Conservation (phyloP, 2,329 filamentous ascomycete species). For the Stachybotrys elegans region DNA sequence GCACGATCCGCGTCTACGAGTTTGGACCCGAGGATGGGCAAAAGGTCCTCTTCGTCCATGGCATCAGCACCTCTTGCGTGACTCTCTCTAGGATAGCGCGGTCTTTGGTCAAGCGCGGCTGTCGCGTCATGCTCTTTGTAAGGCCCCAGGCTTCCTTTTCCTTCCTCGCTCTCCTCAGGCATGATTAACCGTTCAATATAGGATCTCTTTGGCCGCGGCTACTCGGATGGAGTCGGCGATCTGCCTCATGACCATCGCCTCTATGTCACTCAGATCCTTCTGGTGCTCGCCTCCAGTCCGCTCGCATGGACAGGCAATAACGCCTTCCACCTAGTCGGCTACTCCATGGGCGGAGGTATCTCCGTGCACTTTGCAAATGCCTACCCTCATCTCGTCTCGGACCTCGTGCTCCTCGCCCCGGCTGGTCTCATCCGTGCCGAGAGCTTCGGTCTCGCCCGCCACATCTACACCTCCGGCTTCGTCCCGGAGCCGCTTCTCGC, state of each 20-base stretch:
- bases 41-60: conserved; percentile 75
- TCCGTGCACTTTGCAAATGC: conserved; percentile 67
- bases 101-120: conserved; percentile 62
- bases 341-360: conserved; percentile 78
- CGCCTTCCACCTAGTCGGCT: conserved; percentile 67
- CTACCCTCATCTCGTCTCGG: conserved; percentile 65
- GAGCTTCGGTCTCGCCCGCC: conserved; percentile 45
- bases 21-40: conserved; percentile 70
- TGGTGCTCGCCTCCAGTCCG: conserved; percentile 64
- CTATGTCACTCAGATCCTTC: conserved; percentile 67
- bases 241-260: conserved; percentile 69
- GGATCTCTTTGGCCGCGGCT: conserved; percentile 67
- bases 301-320: conserved; percentile 58
- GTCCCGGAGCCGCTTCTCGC: conserved; percentile 49
- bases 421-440: conserved; percentile 63
- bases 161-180: background rate
- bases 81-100: conserved; percentile 64
- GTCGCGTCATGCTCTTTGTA: conserved; percentile 75
- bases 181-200: conserved; percentile 18
- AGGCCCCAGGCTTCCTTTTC: conserved; percentile 15
- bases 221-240: conserved; percentile 58
- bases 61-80: conserved; percentile 78
- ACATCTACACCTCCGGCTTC: conserved; percentile 50
- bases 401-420: conserved; percentile 73
- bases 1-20: conserved; percentile 73